Base-by-base conservation (phyloP, 257 asterid species). In the Plantago major region DNA sequence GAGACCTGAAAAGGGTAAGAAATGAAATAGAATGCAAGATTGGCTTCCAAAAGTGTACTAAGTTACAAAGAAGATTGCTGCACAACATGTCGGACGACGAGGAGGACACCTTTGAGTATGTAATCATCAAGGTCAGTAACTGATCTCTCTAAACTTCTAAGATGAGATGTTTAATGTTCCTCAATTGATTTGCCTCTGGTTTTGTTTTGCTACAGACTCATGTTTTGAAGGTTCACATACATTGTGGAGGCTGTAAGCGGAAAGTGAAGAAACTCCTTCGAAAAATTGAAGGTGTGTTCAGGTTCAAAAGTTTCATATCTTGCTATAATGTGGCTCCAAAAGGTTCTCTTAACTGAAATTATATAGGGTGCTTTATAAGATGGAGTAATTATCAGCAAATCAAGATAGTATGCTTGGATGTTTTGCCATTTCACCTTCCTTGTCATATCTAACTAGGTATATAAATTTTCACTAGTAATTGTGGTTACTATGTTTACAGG, bases 221-320 rank as follows among this genome's bases (percentile, higher is more conserved):
- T 56, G 61, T 74, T 60, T 86, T 88, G 50, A 88, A 78, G 82
- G 90, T 88, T 58, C 88, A 79, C 52, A 83, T 85, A 51, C 83
- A 88, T 42, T 88, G 96, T 62, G 74, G 76, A 49, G 96, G 96
- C 37, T 88, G 96, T 73, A 67, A 58, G 71, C 68, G 56, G 33
- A 81, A 78, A 74, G 92, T 85, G 66, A 85, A 72, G 79, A 88
- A 82, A 77, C 64, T 79, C 42, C 87, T 88, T 43, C 64, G 64
- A 9, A 79, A 67, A 75, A 73, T 81, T 38, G 80, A 77, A 75
- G 94, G 94, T 82, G 46, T 22, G 7, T 16, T 11, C 14, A 13
- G n/a, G 48, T 10, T 46, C 5, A 6, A 14, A 46, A 13, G 51
- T 12, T 46, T 12, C 51, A 13, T 6, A 44, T 44, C 4, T 44